Conservation (phyloP, 2,329 filamentous ascomycete genomes). For the Stromatinia cepivora region DNA sequence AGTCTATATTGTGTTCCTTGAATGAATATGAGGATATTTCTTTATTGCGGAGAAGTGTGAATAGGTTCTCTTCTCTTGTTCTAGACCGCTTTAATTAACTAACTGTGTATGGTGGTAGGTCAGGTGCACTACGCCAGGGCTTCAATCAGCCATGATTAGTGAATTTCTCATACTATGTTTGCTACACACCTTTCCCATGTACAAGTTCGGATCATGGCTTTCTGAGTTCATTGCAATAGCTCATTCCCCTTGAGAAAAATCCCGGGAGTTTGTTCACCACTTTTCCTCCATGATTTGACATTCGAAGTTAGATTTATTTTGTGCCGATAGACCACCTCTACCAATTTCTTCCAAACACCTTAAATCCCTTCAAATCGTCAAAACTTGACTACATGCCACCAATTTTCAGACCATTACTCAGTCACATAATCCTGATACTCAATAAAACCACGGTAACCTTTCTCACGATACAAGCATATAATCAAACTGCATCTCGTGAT, state of each 20-base stretch:
- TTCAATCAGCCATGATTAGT: neutral
- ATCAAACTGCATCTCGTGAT: neutral
- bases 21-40: neutral
- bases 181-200: neutral
- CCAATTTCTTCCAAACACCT: neutral
- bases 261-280: rapidly evolving
- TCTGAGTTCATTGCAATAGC: too few species aligned
- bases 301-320: neutral
- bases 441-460: neutral
- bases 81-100: neutral
- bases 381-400: neutral
- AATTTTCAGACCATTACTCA: neutral
- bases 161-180: too few species aligned
- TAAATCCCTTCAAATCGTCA: too few species aligned
- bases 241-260: neutral
- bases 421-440: neutral
- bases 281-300: neutral
- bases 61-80: neutral
- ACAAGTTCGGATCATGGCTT: neutral
- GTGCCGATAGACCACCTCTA: neutral
- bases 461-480: neutral
- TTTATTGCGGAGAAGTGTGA: neutral
- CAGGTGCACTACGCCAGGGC: rapidly evolving
- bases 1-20: neutral
- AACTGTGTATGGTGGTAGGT: neutral